These are phyloP conservation scores for Teunomyces barrocoloradensis DNA, from an alignment of 805 yeast species.

Conservation along the genomic window DNA sequence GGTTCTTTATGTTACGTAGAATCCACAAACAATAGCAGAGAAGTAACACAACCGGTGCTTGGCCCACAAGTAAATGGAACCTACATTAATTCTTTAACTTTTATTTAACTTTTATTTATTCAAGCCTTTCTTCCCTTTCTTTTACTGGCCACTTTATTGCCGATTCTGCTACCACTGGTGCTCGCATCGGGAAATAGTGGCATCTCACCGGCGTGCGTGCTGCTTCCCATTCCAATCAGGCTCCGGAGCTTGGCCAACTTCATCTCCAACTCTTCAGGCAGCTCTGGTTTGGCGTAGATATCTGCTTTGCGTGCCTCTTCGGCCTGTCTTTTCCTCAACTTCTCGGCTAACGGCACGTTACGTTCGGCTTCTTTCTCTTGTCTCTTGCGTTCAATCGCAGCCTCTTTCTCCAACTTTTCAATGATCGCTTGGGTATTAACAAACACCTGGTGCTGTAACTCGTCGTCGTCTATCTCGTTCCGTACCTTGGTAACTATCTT, in stretches of 20 bases:
- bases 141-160: background rate
- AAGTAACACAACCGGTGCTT: no score
- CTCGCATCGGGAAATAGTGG: constrained; percentile 28
- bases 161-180: background rate
- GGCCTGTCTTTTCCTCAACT: constrained; percentile 14
- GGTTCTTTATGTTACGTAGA: no score
- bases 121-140: constrained; percentile 1
- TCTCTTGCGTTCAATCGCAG: constrained; percentile 65
- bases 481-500: constrained; percentile 51
- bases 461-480: constrained; percentile 60
- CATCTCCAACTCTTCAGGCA: constrained; percentile 34
- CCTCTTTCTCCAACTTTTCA: constrained; percentile 59
- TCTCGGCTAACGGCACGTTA: constrained; percentile 17
- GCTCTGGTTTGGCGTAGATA: constrained; percentile 31
- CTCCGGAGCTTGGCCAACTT: constrained; percentile 30
- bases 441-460: constrained; percentile 57
- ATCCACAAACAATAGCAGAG: no score
- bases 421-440: constrained; percentile 61
- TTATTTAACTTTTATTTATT: background rate
- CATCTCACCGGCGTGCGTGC: constrained; percentile 10
- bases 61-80: no score
- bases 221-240: constrained; percentile 18
- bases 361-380: constrained; percentile 17
- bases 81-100: background rate
- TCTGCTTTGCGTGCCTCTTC: constrained; percentile 21